Conservation (phyloP, 2,329 filamentous ascomycete genomes). For the Thelonectria rubi region DNA sequence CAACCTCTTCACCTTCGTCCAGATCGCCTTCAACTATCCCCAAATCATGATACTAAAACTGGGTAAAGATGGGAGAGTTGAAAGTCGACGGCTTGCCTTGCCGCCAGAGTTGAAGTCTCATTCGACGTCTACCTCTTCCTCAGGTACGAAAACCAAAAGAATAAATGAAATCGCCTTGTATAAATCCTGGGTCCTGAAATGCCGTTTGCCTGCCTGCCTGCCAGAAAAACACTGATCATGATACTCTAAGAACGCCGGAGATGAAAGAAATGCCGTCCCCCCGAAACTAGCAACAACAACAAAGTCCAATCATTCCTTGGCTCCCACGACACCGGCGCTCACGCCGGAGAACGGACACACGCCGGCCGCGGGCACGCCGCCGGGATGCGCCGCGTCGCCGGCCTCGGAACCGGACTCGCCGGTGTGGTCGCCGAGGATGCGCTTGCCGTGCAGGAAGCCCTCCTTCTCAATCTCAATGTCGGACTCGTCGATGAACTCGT, state of each 20-base stretch:
- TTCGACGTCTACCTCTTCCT: constrained; percentile 5
- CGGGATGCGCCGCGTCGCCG: constrained; percentile 28
- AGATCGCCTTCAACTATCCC: constrained; percentile 1
- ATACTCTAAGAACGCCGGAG: constrained; percentile 15
- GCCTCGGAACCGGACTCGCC: constrained; percentile 29
- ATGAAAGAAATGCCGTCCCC: not conserved
- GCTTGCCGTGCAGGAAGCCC: constrained; percentile 71
- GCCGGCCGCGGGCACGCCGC: constrained; percentile 28
- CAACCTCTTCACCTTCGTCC: no score
- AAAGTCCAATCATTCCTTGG: constrained; percentile 14
- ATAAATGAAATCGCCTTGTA: constrained; percentile 4
- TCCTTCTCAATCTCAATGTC: constrained; percentile 66
- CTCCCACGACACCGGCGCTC: constrained; percentile 28
- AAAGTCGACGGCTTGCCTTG: not conserved
- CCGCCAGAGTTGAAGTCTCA: constrained; percentile 6
- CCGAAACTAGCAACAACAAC: not conserved
- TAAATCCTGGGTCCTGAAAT: constrained; percentile 14
- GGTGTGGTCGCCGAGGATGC: constrained; percentile 56
- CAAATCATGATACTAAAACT: not conserved
- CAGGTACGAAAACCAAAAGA: constrained; percentile 8
- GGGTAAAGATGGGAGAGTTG: not conserved
- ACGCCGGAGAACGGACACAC: constrained; percentile 42
- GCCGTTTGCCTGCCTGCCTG: constrained; percentile 18
- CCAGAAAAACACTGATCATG: constrained; percentile 16
- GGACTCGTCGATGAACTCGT: constrained; percentile 63